A percentile compares a stretch with the other conserved stretches of the same genome.
Conservation (phyloP, 768 basidiomycete genomes). For the Russula virescens region DNA sequence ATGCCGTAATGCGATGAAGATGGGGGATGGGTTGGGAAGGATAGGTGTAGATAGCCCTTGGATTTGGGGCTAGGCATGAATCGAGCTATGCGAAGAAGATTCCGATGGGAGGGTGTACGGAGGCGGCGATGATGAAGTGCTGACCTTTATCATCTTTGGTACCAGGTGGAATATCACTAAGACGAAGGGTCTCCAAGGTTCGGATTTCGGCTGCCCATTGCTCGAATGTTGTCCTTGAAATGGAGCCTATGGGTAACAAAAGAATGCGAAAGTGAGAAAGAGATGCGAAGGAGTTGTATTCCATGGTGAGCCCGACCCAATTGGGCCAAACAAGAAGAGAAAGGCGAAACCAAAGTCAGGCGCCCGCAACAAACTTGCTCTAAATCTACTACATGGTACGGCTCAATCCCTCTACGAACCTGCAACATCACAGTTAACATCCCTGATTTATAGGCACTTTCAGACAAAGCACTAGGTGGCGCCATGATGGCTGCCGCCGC, state of each 20-base stretch:
- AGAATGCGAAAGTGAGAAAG: conserved; percentile 83
- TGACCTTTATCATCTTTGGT: conserved; percentile 70
- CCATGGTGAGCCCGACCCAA: conserved; percentile 41
- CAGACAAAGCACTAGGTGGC: conserved; percentile 77
- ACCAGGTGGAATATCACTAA: conserved; percentile 80
- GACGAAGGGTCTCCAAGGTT: conserved; percentile 62
- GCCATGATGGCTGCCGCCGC: conserved; percentile 74
- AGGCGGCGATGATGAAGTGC: conserved; percentile 20
- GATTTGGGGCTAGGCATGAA: conserved; percentile 77
- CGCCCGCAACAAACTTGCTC: neutral
- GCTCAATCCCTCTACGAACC: neutral
- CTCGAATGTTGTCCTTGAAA: conserved; percentile 64
- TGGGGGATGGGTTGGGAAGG: conserved; percentile 69
- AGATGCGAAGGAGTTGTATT: conserved; percentile 67
- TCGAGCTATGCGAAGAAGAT: conserved; percentile 45
- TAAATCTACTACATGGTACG: conserved; percentile 12
- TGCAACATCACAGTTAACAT: neutral
- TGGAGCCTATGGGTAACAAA: conserved; percentile 78
- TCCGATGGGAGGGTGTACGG: neutral
- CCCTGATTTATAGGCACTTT: conserved; percentile 47
- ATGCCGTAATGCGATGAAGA: conserved; percentile 62
- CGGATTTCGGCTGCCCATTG: conserved; percentile 69
- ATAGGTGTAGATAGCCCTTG: conserved; percentile 75
- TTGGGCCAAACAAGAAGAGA: neutral
- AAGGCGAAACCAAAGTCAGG: neutral